phyloP scores from a whole-genome alignment of 306 rosid genomes.

The Lotus japonicus region DNA sequence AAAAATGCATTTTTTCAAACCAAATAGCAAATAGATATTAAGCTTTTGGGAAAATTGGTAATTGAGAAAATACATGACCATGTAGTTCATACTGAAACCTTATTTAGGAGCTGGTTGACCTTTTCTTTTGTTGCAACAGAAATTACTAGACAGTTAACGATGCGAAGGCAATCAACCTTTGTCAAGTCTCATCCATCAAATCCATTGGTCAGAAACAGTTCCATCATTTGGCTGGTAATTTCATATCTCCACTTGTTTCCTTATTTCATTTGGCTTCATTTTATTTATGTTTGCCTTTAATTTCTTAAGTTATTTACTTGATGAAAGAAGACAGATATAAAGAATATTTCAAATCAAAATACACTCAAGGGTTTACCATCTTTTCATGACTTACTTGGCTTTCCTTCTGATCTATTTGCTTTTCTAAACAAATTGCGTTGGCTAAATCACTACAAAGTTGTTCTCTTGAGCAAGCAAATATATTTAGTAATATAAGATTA shows the following conservation, averaged over 20 bases:
- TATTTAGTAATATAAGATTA: background rate
- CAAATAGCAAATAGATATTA: too few species aligned
- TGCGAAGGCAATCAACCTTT: conserved; percentile 85
- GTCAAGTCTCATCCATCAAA: conserved; percentile 64
- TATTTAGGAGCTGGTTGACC: background rate
- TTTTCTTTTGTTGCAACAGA: conserved; percentile 43
- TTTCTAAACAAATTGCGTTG: background rate
- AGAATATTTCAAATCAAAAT: conserved; percentile 11
- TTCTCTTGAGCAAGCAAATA: conserved; percentile 6
- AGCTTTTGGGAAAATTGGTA: background rate
- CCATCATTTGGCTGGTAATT: conserved; percentile 77
- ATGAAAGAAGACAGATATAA: background rate
- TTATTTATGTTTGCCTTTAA: background rate
- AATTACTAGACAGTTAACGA: conserved; percentile 54
- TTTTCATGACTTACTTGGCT: conserved; percentile 7
- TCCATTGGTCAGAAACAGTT: conserved; percentile 45
- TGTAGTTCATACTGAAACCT: conserved; percentile 6
- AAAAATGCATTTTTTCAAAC: too few species aligned
- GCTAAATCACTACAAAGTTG: background rate
- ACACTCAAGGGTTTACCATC: background rate
- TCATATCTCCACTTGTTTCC: conserved; percentile 19
- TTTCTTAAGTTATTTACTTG: background rate
- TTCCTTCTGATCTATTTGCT: background rate
- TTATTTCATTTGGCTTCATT: conserved; percentile 2
- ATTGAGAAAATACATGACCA: background rate